Evolutionary conservation across 176 grass and related monocot genomes (phyloP).

Genomic region (Aechmea fasciata): DNA sequence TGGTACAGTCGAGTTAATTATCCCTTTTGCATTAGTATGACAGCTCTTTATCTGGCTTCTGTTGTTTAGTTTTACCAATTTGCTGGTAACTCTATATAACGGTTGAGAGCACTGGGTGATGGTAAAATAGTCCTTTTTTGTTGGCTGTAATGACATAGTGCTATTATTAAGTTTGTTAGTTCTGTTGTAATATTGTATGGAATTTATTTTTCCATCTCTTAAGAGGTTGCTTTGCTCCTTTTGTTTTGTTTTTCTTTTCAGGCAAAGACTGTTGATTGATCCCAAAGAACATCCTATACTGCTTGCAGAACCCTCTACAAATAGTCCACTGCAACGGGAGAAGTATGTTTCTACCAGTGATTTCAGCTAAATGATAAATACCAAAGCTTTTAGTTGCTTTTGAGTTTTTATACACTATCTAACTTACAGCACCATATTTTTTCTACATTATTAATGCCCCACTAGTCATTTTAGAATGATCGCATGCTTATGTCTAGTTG

Average conservation of each 20-base stretch:
- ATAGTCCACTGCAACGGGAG: constrained; percentile 78
- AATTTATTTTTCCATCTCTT: background rate
- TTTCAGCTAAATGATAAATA: background rate
- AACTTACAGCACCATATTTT: background rate
- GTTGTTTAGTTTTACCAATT: too few relatives aligned
- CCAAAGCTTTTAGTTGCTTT: background rate
- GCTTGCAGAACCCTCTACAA: constrained; percentile 82
- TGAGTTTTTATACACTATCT: background rate
- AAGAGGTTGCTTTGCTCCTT: background rate
- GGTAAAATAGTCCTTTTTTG: too few relatives aligned
- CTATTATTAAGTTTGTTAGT: too few relatives aligned
- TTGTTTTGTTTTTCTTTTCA: constrained; percentile 24
- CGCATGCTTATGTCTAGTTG: background rate
- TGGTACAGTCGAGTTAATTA: too few relatives aligned
- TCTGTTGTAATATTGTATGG: too few relatives aligned
- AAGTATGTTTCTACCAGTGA: constrained; percentile 35
- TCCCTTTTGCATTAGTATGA: too few relatives aligned
- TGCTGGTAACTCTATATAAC: too few relatives aligned
- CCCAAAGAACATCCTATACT: constrained; percentile 98
- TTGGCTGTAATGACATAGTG: too few relatives aligned
- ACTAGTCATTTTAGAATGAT: background rate
- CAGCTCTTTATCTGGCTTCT: too few relatives aligned
- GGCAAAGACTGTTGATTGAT: constrained; percentile 79
- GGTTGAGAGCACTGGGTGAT: too few relatives aligned
- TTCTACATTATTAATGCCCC: too few relatives aligned